These are phyloP conservation scores for Teratosphaeria epicoccoides DNA, from an alignment of 2,329 filamentous ascomycete genomes.

Conservation along the genomic window DNA sequence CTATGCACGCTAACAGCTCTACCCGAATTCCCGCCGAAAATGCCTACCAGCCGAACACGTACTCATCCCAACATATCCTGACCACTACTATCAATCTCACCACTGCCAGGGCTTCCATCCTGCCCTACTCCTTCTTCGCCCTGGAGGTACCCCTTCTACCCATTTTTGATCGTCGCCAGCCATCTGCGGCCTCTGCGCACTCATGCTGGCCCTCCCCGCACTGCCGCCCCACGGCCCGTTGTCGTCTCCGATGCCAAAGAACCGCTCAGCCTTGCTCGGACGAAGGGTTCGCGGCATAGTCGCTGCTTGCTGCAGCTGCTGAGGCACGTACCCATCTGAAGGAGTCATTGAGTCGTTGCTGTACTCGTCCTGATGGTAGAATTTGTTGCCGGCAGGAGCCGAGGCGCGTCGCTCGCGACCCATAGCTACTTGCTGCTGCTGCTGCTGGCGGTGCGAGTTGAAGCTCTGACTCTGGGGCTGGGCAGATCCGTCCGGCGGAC, in stretches of 20 bases:
- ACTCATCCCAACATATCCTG: too few relatives aligned
- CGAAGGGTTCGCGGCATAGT: conserved; percentile 10
- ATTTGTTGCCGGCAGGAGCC: not conserved
- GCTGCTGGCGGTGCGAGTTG: not conserved
- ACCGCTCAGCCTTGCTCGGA: conserved; percentile 23
- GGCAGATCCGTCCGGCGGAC: conserved; percentile 15
- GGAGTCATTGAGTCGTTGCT: not conserved
- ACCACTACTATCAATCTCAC: too few relatives aligned
- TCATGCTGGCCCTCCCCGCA: not conserved
- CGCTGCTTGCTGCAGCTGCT: not conserved
- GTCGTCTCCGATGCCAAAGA: conserved; percentile 19
- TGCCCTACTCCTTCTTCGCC: conserved; percentile 3
- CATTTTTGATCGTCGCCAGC: conserved; percentile 23
- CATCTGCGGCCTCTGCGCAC: not conserved
- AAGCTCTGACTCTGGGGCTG: not conserved
- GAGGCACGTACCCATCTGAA: not conserved
- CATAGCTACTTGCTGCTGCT: not conserved
- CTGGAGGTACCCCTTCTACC: not conserved
- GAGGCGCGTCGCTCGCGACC: not conserved
- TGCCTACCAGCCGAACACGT: too few relatives aligned
- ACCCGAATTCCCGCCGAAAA: too few relatives aligned
- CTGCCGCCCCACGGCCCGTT: conserved; percentile 6
- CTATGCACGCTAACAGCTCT: too few relatives aligned
- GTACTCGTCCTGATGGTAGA: not conserved
- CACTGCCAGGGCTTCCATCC: conserved; percentile 20